A percentile compares a stretch with the other conserved stretches of the same genome.
Conservation (phyloP, 768 basidiomycete genomes). For the Trametes villosa region DNA sequence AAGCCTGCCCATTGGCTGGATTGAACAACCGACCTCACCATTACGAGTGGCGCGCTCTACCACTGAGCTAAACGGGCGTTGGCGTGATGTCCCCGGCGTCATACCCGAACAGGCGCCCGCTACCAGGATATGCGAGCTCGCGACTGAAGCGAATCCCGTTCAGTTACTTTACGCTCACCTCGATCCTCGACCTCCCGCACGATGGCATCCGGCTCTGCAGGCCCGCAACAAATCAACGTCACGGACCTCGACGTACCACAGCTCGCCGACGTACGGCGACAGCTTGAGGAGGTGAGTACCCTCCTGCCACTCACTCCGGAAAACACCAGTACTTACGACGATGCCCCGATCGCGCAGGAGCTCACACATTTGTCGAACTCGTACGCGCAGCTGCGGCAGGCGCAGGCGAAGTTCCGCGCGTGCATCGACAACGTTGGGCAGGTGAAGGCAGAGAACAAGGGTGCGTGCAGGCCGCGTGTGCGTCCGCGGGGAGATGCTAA, state of each 20-base stretch:
- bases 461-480: conserved; percentile 38
- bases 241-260: conserved; percentile 85
- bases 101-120: too few relatives aligned
- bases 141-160: too few relatives aligned
- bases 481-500: background rate
- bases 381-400: conserved; percentile 90
- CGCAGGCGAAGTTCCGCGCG: conserved; percentile 88
- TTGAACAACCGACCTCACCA: conserved; percentile 28
- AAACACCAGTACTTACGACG: background rate
- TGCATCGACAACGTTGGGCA: conserved; percentile 83
- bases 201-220: conserved; percentile 42
- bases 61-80: conserved; percentile 26
- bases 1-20: conserved; percentile 25
- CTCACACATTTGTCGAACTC: conserved; percentile 89
- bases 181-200: background rate
- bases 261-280: conserved; percentile 85
- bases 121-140: too few relatives aligned
- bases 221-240: conserved; percentile 74
- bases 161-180: too few relatives aligned
- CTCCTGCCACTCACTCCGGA: background rate
- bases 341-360: conserved; percentile 58
- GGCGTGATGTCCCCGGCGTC: too few relatives aligned
- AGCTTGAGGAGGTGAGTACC: conserved; percentile 82
- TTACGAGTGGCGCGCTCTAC: conserved; percentile 26
- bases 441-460: conserved; percentile 70